A percentile compares a stretch with the other conserved stretches of the same genome.
phyloP scores from a whole-genome alignment of 768 basidiomycete species.

The Tylopilus intermedius region DNA sequence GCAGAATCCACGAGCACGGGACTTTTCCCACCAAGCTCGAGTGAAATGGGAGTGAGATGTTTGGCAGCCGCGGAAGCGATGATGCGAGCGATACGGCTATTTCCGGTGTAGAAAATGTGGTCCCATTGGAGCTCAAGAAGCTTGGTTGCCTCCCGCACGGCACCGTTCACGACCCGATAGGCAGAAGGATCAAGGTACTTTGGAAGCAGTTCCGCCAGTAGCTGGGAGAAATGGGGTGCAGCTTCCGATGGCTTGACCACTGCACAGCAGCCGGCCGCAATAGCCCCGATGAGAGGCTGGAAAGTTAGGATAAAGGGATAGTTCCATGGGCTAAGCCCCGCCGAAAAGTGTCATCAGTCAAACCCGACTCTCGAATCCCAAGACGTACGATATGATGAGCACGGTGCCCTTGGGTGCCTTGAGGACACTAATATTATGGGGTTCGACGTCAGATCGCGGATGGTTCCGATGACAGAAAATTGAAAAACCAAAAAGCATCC shows the following conservation, averaged over 20 bases:
- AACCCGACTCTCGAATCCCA: neutral
- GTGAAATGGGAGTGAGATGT: slow-evolving; percentile 32
- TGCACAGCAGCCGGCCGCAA: slow-evolving; percentile 68
- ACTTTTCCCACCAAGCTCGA: slow-evolving; percentile 38
- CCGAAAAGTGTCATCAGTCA: neutral
- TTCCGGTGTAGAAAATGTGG: slow-evolving; percentile 38
- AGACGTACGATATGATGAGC: slow-evolving; percentile 53
- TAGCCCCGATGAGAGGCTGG: slow-evolving; percentile 62
- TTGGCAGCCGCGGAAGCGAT: slow-evolving; percentile 24
- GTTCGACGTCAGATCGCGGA: neutral
- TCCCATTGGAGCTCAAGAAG: slow-evolving; percentile 30
- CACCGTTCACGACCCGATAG: slow-evolving; percentile 51
- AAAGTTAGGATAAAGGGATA: slow-evolving; percentile 54
- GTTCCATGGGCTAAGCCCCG: slow-evolving; percentile 54
- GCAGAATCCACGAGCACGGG: slow-evolving; percentile 43
- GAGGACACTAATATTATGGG: slow-evolving; percentile 28
- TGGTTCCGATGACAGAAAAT: neutral
- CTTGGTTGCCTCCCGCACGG: slow-evolving; percentile 35
- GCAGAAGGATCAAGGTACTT: slow-evolving; percentile 50
- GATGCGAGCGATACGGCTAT: slow-evolving; percentile 23
- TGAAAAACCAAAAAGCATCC: no score
- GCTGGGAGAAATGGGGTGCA: slow-evolving; percentile 41
- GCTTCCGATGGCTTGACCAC: slow-evolving; percentile 64
- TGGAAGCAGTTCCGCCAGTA: slow-evolving; percentile 52
- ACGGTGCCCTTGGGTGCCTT: slow-evolving; percentile 59